Evolutionary conservation across 2,329 filamentous ascomycete genomes (phyloP).

Genomic region (Chaetomiaceae sp.): DNA sequence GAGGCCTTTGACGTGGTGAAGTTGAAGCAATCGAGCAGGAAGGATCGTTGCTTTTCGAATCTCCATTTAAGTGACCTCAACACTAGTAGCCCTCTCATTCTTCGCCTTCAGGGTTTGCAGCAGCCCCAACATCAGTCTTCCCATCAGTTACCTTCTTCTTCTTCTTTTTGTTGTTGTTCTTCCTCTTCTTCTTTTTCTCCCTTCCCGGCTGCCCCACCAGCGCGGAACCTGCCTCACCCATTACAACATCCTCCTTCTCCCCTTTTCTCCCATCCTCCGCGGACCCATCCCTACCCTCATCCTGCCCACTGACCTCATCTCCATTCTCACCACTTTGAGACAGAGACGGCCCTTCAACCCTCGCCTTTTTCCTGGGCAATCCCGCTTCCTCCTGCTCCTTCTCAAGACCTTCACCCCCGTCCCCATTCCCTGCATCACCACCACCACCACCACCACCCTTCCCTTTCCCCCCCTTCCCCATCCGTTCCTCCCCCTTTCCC

Average conservation of each 20-base stretch:
- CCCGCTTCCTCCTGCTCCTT: neutral
- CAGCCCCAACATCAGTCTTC: constrained; percentile 1
- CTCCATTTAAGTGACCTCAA: no score
- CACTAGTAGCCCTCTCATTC: neutral
- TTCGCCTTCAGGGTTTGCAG: neutral
- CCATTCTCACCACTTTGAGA: neutral
- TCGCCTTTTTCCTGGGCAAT: constrained; percentile 2
- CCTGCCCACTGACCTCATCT: neutral
- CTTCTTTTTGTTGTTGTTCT: constrained; percentile 21
- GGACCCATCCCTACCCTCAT: neutral
- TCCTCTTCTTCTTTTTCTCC: constrained; percentile 12
- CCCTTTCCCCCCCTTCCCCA: constrained; percentile 20
- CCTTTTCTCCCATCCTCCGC: neutral
- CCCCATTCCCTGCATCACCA: neutral
- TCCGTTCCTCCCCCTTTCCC: constrained; percentile 17
- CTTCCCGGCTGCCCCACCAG: neutral
- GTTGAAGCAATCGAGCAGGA: no score
- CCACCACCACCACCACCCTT: neutral
- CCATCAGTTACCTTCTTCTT: constrained; percentile 16
- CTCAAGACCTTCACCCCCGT: neutral
- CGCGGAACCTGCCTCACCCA: neutral
- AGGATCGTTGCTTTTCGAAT: no score
- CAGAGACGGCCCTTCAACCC: neutral
- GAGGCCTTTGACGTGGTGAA: no score
- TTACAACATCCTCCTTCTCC: constrained; percentile 1